Percentiles rank a stretch among this genome's conserved stretches.
Evolutionary conservation across 768 basidiomycete genomes (phyloP).

Genomic region (Boletus rufocinnamomeus): DNA sequence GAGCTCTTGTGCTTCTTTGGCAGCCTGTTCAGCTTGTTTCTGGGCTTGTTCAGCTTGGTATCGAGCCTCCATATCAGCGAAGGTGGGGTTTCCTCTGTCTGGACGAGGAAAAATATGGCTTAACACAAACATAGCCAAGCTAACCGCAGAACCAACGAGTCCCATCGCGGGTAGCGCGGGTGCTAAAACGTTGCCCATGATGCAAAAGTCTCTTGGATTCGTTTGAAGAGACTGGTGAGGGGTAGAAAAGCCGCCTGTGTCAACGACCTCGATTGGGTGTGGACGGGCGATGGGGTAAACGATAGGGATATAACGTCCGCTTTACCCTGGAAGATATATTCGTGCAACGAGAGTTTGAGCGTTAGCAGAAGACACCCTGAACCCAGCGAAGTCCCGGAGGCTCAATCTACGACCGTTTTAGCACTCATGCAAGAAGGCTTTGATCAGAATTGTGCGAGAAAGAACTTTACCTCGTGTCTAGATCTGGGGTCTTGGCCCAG

Average conservation of each 20-base stretch:
- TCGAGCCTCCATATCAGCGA: constrained; percentile 9
- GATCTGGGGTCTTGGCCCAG: neutral
- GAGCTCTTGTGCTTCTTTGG: constrained; percentile 2
- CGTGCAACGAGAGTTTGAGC: neutral
- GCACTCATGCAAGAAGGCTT: neutral
- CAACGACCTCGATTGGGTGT: neutral
- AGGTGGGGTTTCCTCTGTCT: constrained; percentile 11
- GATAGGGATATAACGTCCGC: neutral
- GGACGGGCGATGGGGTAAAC: neutral
- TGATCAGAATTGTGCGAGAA: neutral
- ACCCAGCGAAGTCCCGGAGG: neutral
- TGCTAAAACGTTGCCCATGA: constrained; percentile 7
- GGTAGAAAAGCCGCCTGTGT: neutral
- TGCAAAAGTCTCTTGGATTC: neutral
- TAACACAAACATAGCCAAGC: neutral
- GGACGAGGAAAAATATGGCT: constrained; percentile 1
- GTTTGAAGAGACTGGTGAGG: neutral
- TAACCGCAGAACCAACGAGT: neutral
- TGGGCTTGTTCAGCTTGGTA: constrained; percentile 7
- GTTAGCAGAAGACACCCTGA: neutral
- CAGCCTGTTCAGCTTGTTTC: constrained; percentile 6
- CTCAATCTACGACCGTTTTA: neutral
- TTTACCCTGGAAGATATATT: neutral
- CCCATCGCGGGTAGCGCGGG: neutral
- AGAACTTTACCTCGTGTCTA: neutral